Evolutionary conservation across 768 basidiomycete genomes (phyloP).

Genomic region (Mycena albidolilacea): DNA sequence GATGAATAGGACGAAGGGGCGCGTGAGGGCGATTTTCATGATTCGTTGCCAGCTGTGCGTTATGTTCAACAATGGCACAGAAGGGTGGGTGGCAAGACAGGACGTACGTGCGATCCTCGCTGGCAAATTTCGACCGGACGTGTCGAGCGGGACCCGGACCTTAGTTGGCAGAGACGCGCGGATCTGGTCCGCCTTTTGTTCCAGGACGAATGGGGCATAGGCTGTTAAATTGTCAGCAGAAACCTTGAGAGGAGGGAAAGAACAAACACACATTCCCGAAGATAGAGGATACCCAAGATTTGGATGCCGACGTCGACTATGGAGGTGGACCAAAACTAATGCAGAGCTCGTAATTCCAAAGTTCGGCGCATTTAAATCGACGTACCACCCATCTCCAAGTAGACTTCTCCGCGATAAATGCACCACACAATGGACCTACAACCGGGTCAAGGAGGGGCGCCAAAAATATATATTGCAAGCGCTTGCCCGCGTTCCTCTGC

Average conservation of each 20-base stretch:
- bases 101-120: conserved; percentile 51
- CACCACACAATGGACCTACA: conserved; percentile 74
- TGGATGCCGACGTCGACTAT: conserved; percentile 72
- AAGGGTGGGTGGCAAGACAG: no score
- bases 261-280: conserved; percentile 71
- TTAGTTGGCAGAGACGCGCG: conserved; percentile 62
- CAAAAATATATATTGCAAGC: conserved; percentile 73
- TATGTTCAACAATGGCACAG: neutral
- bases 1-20: conserved; percentile 78
- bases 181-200: conserved; percentile 66
- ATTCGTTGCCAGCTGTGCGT: conserved; percentile 10
- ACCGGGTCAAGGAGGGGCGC: conserved; percentile 79
- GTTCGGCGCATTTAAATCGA: no score
- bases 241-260: conserved; percentile 22
- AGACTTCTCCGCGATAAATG: conserved; percentile 49
- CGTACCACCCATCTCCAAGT: conserved; percentile 39
- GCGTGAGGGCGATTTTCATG: conserved; percentile 58
- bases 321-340: conserved; percentile 73
- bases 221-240: conserved; percentile 49
- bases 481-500: conserved; percentile 76
- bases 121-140: conserved; percentile 62
- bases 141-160: conserved; percentile 51
- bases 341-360: neutral
- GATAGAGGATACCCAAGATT: conserved; percentile 65
- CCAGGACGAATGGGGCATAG: conserved; percentile 60